These are phyloP conservation scores for Phytophthora hybrid DNA, from an alignment of 352 stramenopile genomes.

Conservation along the genomic window DNA sequence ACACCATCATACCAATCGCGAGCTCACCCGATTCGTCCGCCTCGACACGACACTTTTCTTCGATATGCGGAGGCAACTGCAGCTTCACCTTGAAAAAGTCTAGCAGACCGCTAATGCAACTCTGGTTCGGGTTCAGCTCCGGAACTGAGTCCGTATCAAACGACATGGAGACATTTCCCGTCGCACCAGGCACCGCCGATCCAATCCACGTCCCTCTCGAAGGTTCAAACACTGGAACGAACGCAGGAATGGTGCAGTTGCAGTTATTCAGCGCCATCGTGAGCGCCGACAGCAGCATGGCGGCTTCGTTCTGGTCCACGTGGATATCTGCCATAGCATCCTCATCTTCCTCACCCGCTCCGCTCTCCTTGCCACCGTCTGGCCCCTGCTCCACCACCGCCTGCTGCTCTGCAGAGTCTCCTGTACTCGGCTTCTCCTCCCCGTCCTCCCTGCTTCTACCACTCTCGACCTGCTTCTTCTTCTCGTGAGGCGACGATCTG, in stretches of 20 bases:
- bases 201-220: constrained; percentile 73
- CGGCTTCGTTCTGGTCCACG: constrained; percentile 73
- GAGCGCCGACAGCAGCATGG: constrained; percentile 73
- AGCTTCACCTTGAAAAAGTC: constrained; percentile 89
- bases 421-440: background rate
- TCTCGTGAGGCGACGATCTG: constrained; percentile 30
- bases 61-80: constrained; percentile 64
- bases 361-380: background rate
- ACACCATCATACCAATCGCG: constrained; percentile 67
- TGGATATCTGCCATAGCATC: constrained; percentile 48
- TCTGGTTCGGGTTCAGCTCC: constrained; percentile 79
- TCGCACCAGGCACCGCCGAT: constrained; percentile 70
- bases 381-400: background rate
- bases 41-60: constrained; percentile 65
- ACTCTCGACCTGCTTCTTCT: constrained; percentile 34
- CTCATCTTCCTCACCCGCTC: constrained; percentile 3
- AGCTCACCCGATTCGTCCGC: constrained; percentile 50
- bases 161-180: constrained; percentile 75
- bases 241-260: constrained; percentile 84
- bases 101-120: constrained; percentile 77
- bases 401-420: background rate
- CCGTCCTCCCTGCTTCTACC: background rate
- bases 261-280: constrained; percentile 81
- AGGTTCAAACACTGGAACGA: constrained; percentile 69
- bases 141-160: constrained; percentile 83